These are phyloP conservation scores for Spirogloea muscicola DNA, from an alignment of 139 green algal species.

Conservation along the genomic window DNA sequence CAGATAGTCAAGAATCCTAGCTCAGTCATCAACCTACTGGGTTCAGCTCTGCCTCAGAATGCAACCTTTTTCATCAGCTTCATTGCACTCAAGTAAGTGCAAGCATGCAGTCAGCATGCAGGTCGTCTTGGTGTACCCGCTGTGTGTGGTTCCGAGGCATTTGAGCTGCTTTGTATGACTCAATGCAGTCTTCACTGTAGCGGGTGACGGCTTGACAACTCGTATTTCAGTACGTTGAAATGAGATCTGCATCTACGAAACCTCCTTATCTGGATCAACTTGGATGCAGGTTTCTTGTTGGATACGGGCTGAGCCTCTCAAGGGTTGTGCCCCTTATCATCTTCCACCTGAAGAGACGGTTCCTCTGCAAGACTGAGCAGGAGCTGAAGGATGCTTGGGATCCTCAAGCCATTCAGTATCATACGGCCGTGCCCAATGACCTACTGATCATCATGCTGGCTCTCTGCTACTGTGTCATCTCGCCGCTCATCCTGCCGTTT, in stretches of 20 bases:
- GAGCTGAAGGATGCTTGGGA: constrained; percentile 5
- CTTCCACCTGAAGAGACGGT: constrained; percentile 6
- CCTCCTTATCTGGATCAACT: not conserved
- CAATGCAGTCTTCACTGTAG: too few relatives aligned
- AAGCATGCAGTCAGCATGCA: too few relatives aligned
- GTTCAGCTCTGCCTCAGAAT: constrained; percentile 27
- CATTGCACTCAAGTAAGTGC: constrained; percentile 30
- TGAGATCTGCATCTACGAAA: too few relatives aligned
- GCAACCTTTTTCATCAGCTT: constrained; percentile 47
- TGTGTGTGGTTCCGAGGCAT: too few relatives aligned
- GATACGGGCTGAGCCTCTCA: constrained; percentile 30
- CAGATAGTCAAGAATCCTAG: constrained; percentile 26
- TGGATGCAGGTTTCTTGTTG: constrained; percentile 15
- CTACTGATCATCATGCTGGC: constrained; percentile 28
- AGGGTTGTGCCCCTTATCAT: constrained; percentile 12
- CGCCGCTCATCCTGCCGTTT: constrained; percentile 38
- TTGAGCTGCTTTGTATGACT: too few relatives aligned
- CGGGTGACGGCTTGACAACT: too few relatives aligned
- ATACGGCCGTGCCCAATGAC: constrained; percentile 17
- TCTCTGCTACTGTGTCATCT: constrained; percentile 36
- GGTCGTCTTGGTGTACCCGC: too few relatives aligned
- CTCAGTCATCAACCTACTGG: constrained; percentile 30
- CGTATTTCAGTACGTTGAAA: too few relatives aligned
- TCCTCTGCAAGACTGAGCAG: constrained; percentile 12
- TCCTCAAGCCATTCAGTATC: constrained; percentile 4